Percentiles rank a stretch among this genome's conserved stretches.
phyloP scores from a whole-genome alignment of 805 yeast genomes.

The Metschnikowia proteae region DNA sequence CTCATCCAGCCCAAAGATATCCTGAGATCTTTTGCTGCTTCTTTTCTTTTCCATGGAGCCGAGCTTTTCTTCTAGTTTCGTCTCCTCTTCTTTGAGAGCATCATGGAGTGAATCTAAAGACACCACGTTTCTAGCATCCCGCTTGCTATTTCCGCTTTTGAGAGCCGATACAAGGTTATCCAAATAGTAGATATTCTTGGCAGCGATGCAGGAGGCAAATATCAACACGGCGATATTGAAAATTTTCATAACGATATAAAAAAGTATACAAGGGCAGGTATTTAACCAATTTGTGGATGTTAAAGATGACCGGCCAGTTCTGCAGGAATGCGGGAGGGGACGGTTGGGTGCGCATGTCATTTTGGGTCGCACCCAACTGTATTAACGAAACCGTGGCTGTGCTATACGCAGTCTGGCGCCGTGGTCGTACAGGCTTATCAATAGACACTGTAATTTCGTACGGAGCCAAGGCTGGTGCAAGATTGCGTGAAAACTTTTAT shows the following conservation, averaged over 20 bases:
- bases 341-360: not conserved
- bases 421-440: not conserved
- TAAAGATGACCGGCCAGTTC: not conserved
- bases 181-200: constrained; percentile 16
- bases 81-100: constrained; percentile 4
- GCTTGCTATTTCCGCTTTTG: constrained; percentile 8
- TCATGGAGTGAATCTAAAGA: constrained; percentile 13
- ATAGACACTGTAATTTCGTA: not conserved
- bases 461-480: no score
- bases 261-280: no score
- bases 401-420: not conserved
- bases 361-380: constrained; percentile 3
- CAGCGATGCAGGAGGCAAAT: constrained; percentile 15
- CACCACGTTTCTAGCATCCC: constrained; percentile 21
- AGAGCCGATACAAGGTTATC: constrained; percentile 14
- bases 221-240: constrained; percentile 11
- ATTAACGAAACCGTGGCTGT: not conserved
- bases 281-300: not conserved
- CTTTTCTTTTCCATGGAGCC: not conserved
- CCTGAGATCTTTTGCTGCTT: constrained; percentile 7
- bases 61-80: not conserved
- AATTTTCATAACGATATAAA: constrained; percentile 10
- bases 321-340: constrained; percentile 3
- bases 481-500: not conserved
- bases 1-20: constrained; percentile 9